Evolutionary conservation across 805 yeast genomes (phyloP).

Genomic region (Zygosaccharomyces kombuchaensis): DNA sequence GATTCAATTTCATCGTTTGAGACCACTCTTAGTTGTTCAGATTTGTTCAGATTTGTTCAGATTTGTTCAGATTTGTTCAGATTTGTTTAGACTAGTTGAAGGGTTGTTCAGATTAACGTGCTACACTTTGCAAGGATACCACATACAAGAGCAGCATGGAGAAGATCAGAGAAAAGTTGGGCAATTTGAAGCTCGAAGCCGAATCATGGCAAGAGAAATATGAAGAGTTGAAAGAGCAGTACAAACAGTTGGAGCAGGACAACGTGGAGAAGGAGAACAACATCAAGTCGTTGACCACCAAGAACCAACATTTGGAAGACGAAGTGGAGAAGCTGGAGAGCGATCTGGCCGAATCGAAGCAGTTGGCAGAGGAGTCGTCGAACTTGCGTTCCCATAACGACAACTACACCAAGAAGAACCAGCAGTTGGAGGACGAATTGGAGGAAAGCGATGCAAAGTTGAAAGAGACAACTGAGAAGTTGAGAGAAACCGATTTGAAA

Average conservation of each 20-base stretch:
- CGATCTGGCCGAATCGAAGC: conserved; percentile 44
- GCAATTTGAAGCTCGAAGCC: conserved; percentile 86
- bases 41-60: neutral
- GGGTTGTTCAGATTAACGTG: neutral
- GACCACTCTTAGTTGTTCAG: neutral
- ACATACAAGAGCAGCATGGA: conserved; percentile 39
- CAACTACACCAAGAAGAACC: conserved; percentile 83
- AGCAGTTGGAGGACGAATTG: conserved; percentile 82
- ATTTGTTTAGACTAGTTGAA: neutral
- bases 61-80: neutral
- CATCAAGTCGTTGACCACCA: conserved; percentile 86
- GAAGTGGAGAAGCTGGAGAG: conserved; percentile 57
- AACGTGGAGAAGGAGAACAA: conserved; percentile 89
- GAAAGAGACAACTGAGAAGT: conserved; percentile 88
- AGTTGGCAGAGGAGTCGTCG: conserved; percentile 86
- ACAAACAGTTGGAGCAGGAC: conserved; percentile 91
- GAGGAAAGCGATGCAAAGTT: conserved; percentile 87
- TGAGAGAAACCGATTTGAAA: conserved; percentile 92
- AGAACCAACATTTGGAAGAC: conserved; percentile 83
- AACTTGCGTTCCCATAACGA: conserved; percentile 87
- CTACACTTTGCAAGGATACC: neutral
- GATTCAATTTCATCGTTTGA: neutral
- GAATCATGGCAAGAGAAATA: conserved; percentile 97
- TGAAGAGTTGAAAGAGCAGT: conserved; percentile 74
- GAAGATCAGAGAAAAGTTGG: conserved; percentile 69